Base-by-base conservation (phyloP, 352 stramenopile species). In the Phytophthora brassicae region DNA sequence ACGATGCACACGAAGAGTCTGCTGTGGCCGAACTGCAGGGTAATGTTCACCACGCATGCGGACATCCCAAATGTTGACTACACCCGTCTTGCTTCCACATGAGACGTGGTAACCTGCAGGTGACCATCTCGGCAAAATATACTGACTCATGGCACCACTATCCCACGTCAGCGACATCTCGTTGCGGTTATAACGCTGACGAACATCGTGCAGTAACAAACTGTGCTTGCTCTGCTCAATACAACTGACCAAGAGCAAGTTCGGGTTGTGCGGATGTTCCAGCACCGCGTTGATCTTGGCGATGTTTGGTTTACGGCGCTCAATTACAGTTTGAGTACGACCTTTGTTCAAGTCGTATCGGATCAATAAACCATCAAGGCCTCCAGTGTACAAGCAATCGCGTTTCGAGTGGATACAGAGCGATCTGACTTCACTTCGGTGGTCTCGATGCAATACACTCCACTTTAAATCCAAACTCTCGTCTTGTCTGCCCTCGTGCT, bases 221-320 rank as follows among this genome's bases (percentile, higher is more conserved):
- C 77, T 90, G 49, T 95, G 83, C 38, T 79, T 74, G 26, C 26
- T 70, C 51, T 77, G 68, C 56, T 92, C 79, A 8, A 95, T 68
- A 33, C 75, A 82, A 64, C 84, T 94, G 12, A 92, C 70, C 39
- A 95, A 51, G 19, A 95, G 66, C 49, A 95, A 36, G 54, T 92
- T 78, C 24, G 83, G 86, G 63, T 95, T 92, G 63, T 92, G 79
- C 31, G 86, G 86, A 55, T 95, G 83, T 62, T 93, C 84, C 6
- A 92, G 57, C 38, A 95, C 73, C 1, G 78, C 63, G 60, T 95
- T 95, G 66, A 95, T 92, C 70, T 93, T 91, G 20, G 75, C 86
- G 20, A 95, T 93, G 5, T 61, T 77, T 14, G 83, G 84, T 29
- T 88, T 86, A n/a, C 86, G 78, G 17, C 81, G 81, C 59, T 94